Evolutionary conservation across 177 flowering plant genomes (phyloP), one percentile per base, ranked within the genome.

Genomic region (Vitis hybrid): DNA sequence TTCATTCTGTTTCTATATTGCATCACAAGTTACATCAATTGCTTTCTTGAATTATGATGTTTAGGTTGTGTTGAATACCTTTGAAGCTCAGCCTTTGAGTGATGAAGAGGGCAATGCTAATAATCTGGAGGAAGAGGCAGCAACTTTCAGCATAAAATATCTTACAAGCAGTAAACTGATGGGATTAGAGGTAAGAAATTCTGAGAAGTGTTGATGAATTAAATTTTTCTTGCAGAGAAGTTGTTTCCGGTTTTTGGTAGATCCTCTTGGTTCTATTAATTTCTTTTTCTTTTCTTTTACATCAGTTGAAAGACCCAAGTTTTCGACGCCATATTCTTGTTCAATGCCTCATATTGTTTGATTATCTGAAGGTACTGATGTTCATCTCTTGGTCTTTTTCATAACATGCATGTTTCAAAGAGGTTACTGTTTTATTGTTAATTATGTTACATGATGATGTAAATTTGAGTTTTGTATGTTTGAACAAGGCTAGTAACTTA

Each of bases 91-190:
- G 65, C 99, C 97, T 68, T 82, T 95, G 78, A 89, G 85, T 77
- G 99, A 93, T 68, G 99, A 93, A 75, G 99, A 86, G 75, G 98
- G 98, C 52, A 87, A 84, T 83, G 90, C 90, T 59, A 88, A 86
- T 80, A 83, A 80, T 77, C 82, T 95, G 79, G 98, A 93, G 83
- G 99, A 95, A 77, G 99, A 93, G 71, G 91, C 91, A 20, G 79
- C 88, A 66, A 81, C 83, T 78, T 93, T 90, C 79, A 90, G 83
- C 75, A 95, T 93, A 75, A 95, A 95, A 65, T 95, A 93, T 87
- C 89, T 95, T 69, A 93, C 99, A 10, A 95, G 99, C 82, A 91
- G 95, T 82, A 93, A 93, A 77, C 75, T 95, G 33, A 95, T 95
- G 99, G 97, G 98, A 49, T 83, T 95, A 73, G 99, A 95, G 89